A percentile compares a stretch with the other conserved stretches of the same genome.
Evolutionary conservation across 306 rosid species (phyloP).

Genomic region (Alnus glutinosa): DNA sequence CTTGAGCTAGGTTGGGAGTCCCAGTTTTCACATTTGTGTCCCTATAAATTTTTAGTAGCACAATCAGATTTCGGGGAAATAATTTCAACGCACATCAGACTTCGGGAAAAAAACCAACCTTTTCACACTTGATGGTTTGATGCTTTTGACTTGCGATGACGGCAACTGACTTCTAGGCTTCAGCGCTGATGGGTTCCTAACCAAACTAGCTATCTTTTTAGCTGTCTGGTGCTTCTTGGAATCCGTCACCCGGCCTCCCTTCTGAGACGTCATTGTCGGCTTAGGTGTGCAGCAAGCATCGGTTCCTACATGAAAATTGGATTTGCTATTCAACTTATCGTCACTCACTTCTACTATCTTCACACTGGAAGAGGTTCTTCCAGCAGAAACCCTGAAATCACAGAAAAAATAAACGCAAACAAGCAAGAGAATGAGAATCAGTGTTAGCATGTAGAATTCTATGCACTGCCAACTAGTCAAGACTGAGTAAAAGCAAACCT

Average conservation of each 20-base stretch:
- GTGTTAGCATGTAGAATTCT: background rate
- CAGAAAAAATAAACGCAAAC: conserved; percentile 4
- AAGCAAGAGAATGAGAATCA: conserved; percentile 3
- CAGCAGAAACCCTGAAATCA: conserved; percentile 35
- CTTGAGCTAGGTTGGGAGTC: conserved; percentile 57
- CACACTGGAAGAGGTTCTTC: conserved; percentile 34
- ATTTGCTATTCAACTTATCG: conserved; percentile 20
- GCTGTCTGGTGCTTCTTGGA: conserved; percentile 60
- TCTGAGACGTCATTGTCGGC: conserved; percentile 42
- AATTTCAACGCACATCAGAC: background rate
- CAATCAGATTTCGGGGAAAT: background rate
- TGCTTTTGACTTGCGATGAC: conserved; percentile 39
- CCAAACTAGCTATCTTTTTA: conserved; percentile 52
- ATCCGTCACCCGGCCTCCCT: conserved; percentile 41
- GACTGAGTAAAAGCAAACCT: conserved; percentile 32
- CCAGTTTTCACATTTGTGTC: conserved; percentile 43
- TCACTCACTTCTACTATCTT: background rate
- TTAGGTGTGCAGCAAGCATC: conserved; percentile 76
- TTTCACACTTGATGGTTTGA: conserved; percentile 33
- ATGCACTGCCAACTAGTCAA: background rate
- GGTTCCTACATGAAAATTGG: conserved; percentile 38
- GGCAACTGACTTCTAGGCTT: conserved; percentile 49
- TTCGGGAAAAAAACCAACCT: conserved; percentile 28
- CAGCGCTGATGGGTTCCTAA: conserved; percentile 42
- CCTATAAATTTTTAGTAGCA: conserved; percentile 15